These are phyloP conservation scores for Trichophyton benhamiae DNA, from an alignment of 2,329 filamentous ascomycete species.

Conservation along the genomic window DNA sequence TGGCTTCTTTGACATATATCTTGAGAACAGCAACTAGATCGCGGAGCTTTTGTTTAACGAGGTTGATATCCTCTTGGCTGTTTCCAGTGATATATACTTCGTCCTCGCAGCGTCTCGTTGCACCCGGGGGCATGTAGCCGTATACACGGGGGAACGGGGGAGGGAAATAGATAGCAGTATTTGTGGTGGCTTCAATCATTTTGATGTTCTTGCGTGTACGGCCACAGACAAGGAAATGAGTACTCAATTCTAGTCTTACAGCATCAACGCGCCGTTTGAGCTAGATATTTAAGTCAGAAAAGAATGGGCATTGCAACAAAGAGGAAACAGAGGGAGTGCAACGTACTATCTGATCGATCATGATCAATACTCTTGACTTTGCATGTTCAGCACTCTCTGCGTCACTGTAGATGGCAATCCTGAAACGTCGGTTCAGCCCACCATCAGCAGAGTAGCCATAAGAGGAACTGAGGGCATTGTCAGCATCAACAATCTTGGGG, in stretches of 20 bases:
- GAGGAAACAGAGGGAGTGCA: conserved; percentile 11
- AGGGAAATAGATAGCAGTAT: conserved; percentile 96
- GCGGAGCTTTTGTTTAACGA: conserved; percentile 82
- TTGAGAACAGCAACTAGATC: conserved; percentile 72
- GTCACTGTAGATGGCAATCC: conserved; percentile 89
- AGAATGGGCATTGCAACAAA: no score
- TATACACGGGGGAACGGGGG: conserved; percentile 86
- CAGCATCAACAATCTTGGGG: conserved; percentile 68
- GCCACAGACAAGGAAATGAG: conserved; percentile 86
- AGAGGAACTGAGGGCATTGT: conserved; percentile 61
- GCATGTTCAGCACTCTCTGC: conserved; percentile 92
- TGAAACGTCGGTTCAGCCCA: conserved; percentile 74
- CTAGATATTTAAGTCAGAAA: conserved; percentile 19
- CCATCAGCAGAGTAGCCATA: conserved; percentile 66
- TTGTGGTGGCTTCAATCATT: conserved; percentile 86
- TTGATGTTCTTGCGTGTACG: conserved; percentile 96
- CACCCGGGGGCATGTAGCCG: conserved; percentile 73
- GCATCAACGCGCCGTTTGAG: conserved; percentile 55
- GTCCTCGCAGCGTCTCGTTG: conserved; percentile 67
- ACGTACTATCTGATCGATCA: conserved; percentile 84
- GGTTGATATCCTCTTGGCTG: conserved; percentile 66
- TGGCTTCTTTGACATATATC: conserved; percentile 81
- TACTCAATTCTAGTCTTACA: conserved; percentile 68
- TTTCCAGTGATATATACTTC: conserved; percentile 95
- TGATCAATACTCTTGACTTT: conserved; percentile 88